Conservation (phyloP, 768 basidiomycete species). For the Leccinum rimulosum region DNA sequence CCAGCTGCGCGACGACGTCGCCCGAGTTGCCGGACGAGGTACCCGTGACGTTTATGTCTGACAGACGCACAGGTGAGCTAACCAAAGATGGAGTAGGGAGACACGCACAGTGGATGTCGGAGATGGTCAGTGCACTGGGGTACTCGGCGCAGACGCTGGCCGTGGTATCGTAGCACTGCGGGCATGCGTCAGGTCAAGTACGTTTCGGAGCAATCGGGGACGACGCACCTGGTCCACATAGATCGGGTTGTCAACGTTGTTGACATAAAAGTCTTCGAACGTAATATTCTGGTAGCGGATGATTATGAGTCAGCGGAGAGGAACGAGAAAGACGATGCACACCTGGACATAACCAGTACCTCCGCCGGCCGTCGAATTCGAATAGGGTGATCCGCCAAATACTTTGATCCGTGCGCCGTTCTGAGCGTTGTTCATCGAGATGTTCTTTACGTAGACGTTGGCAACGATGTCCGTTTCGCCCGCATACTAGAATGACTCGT, state of each 20-base stretch:
- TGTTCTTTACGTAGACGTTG: slow-evolving; percentile 41
- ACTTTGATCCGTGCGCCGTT: slow-evolving; percentile 55
- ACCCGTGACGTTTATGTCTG: slow-evolving; percentile 41
- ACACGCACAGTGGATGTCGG: slow-evolving; percentile 41
- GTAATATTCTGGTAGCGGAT: slow-evolving; percentile 20
- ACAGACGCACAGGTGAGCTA: not conserved
- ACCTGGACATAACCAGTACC: slow-evolving; percentile 43
- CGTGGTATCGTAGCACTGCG: slow-evolving; percentile 38
- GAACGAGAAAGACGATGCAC: not conserved
- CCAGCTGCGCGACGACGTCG: slow-evolving; percentile 39
- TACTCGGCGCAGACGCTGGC: slow-evolving; percentile 36
- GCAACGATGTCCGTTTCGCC: slow-evolving; percentile 42
- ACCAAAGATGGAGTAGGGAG: not conserved
- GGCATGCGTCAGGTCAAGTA: not conserved
- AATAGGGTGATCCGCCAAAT: slow-evolving; percentile 43
- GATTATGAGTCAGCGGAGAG: not conserved
- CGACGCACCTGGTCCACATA: slow-evolving; percentile 34
- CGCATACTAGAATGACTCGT: slow-evolving; percentile 29
- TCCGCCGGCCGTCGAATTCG: slow-evolving; percentile 40
- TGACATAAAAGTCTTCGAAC: slow-evolving; percentile 27
- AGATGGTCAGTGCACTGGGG: slow-evolving; percentile 37
- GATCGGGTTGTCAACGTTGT: slow-evolving; percentile 43
- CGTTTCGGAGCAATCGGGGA: too few species aligned
- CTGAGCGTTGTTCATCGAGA: slow-evolving; percentile 44
- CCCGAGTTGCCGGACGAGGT: slow-evolving; percentile 41